Percentiles rank a stretch among this genome's conserved stretches.
These are phyloP conservation scores for Ceratobasidium theobromae DNA, from an alignment of 1,284 basidiomycete species.

Conservation along the genomic window DNA sequence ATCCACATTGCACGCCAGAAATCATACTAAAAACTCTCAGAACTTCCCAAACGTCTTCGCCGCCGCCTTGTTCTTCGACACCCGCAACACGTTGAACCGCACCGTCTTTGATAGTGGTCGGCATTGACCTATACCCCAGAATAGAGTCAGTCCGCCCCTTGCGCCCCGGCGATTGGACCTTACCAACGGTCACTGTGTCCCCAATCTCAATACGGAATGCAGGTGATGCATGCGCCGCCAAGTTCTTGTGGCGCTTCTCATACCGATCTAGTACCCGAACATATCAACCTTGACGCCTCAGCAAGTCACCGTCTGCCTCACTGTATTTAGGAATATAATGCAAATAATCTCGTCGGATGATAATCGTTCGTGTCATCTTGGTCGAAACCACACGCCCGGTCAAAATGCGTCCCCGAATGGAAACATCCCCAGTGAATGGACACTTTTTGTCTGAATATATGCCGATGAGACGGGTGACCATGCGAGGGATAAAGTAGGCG, in stretches of 20 bases:
- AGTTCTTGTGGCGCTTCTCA: conserved; percentile 98
- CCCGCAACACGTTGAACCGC: conserved; percentile 95
- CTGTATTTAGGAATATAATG: conserved; percentile 99
- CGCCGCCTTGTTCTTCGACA: conserved; percentile 84
- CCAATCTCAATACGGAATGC: conserved; percentile 96
- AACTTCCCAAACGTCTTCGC: conserved; percentile 94
- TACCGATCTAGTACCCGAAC: conserved; percentile 72
- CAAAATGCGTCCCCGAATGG: conserved; percentile 98
- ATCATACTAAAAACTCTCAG: conserved; percentile 49
- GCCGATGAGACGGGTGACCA: background rate
- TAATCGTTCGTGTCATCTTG: conserved; percentile 99
- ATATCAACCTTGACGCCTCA: conserved; percentile 14
- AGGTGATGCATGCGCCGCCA: conserved; percentile 95
- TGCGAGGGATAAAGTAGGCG: conserved; percentile 42
- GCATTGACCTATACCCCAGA: conserved; percentile 74
- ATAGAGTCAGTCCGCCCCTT: conserved; percentile 4
- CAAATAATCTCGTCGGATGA: conserved; percentile 98
- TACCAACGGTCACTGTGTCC: conserved; percentile 94
- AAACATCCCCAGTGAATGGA: conserved; percentile 93
- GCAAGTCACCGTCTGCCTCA: conserved; percentile 44
- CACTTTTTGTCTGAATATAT: conserved; percentile 92
- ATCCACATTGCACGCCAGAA: conserved; percentile 12
- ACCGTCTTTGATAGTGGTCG: conserved; percentile 99
- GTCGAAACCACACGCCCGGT: conserved; percentile 97
- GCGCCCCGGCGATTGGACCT: conserved; percentile 43